Conservation (phyloP, 345 rosid genomes). For the Bruguiera gymnorhiza region DNA sequence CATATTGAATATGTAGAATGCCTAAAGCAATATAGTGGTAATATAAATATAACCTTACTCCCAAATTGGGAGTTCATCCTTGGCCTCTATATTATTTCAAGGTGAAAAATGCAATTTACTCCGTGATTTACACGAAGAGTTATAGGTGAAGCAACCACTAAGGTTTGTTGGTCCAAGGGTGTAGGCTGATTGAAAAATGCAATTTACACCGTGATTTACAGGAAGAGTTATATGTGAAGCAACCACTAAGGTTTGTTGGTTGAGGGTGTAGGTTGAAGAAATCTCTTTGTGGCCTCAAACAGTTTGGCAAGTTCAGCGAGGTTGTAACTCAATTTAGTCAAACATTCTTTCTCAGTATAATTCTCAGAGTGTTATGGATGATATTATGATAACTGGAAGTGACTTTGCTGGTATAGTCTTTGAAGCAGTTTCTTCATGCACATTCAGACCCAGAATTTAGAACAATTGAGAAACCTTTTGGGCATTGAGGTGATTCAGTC, state of each 20-base stretch:
- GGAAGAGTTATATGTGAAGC: not conserved
- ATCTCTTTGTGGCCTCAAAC: not conserved
- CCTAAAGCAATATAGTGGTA: no score
- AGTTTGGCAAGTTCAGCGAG: not conserved
- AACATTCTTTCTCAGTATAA: not conserved
- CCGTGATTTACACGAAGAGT: not conserved
- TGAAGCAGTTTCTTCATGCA: not conserved
- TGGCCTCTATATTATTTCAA: no score
- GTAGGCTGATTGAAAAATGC: no score
- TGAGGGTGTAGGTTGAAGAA: not conserved
- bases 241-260: not conserved
- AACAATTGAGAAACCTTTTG: not conserved
- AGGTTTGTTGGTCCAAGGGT: not conserved
- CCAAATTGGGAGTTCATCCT: no score
- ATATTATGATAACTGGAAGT: slow-evolving; percentile 21
- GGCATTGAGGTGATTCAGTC: not conserved
- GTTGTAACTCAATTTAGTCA: not conserved
- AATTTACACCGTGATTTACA: not conserved
- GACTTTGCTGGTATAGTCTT: slow-evolving; percentile 51
- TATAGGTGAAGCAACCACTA: not conserved
- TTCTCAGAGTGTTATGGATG: not conserved
- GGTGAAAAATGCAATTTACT: no score
- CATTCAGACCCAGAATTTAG: not conserved
- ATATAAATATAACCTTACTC: no score
- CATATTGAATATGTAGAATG: no score